Percentiles rank a stretch among this genome's conserved stretches.
These are phyloP conservation scores for Graphilbum fragrans DNA, from an alignment of 2,329 filamentous ascomycete genomes.

Conservation along the genomic window DNA sequence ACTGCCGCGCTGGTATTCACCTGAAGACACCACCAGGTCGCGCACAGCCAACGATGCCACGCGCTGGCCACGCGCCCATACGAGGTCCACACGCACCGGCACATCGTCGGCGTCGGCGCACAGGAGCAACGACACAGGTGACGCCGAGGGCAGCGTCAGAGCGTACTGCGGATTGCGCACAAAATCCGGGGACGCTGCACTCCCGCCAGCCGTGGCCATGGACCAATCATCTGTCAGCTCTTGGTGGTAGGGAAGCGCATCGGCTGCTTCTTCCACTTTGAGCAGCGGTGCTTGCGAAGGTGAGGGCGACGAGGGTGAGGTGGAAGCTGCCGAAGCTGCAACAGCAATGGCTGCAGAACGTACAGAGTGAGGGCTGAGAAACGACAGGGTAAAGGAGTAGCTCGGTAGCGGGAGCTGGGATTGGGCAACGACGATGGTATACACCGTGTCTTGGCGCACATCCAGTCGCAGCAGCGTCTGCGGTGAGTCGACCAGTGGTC, in stretches of 20 bases:
- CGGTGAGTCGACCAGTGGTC: constrained; percentile 86
- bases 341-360: background rate
- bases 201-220: constrained; percentile 70
- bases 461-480: constrained; percentile 77
- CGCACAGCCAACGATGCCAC: constrained; percentile 57
- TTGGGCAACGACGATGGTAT: constrained; percentile 49
- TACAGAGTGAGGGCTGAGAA: constrained; percentile 49
- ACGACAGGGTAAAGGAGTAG: constrained; percentile 80
- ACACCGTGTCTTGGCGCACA: constrained; percentile 26
- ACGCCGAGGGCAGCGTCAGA: constrained; percentile 42
- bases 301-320: background rate
- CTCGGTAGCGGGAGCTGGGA: constrained; percentile 60
- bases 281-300: constrained; percentile 29
- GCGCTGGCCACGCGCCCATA: constrained; percentile 57
- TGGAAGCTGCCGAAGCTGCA: background rate
- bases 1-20: constrained; percentile 77
- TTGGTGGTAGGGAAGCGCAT: constrained; percentile 45
- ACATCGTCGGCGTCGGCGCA: constrained; percentile 54
- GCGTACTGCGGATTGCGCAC: constrained; percentile 80
- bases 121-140: constrained; percentile 61
- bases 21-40: constrained; percentile 71
- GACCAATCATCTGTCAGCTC: constrained; percentile 61
- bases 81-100: constrained; percentile 73
- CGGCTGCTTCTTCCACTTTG: constrained; percentile 45
- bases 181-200: constrained; percentile 63